Evolutionary conservation across 768 basidiomycete species (phyloP), one percentile per base, ranked within the genome.

Genomic region (Calocera viscosa): DNA sequence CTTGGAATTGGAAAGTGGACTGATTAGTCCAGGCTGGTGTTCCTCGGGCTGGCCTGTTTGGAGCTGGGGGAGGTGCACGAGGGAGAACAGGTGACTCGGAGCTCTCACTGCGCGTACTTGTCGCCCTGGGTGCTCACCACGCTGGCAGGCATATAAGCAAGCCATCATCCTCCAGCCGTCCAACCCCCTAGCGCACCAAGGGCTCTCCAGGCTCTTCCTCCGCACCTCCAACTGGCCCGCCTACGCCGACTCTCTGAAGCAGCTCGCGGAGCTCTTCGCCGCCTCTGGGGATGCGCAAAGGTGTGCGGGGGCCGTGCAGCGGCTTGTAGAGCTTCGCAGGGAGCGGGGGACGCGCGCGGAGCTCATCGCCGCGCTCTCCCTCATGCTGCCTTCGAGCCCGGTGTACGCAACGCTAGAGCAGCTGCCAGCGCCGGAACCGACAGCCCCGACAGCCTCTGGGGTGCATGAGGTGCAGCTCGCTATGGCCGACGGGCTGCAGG

Each of bases 81-180:
- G 74, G 89, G 93, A 79, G 94, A 97, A 80, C 84, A 88, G 85
- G 94, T 95, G 83, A n/a, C n/a, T n/a, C 82, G 79, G 14, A 8
- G 72, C 71, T 47, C 65, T 66, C 49, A 34, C 12, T 33, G 63
- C 64, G 26, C 65, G 7, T 16, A 35, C n/a, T 35, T 10, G 1
- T 38, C 40, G 40, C 33, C 7, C 26, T 63, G 16, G 68, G 43
- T 7, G 22, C 39, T 38, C 24, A 68, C 67, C 49, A 19, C 65
- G 53, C 67, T 38, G 32, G 14, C 72, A 94, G 91, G 81, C 82
- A 30, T 97, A 95, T 74, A 82, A 80, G 49, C 88, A 84, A 70
- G 95, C 94, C 0, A 89, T 86, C 63, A 78, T 81, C 35, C 69
- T 83, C n/a, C 85, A 85, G 68, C 84, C 87, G 14, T 81, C 82